Evolutionary conservation across 2,329 filamentous ascomycete species (phyloP), one percentile per base, ranked within the genome.

Genomic region (Penicillium sp.): DNA sequence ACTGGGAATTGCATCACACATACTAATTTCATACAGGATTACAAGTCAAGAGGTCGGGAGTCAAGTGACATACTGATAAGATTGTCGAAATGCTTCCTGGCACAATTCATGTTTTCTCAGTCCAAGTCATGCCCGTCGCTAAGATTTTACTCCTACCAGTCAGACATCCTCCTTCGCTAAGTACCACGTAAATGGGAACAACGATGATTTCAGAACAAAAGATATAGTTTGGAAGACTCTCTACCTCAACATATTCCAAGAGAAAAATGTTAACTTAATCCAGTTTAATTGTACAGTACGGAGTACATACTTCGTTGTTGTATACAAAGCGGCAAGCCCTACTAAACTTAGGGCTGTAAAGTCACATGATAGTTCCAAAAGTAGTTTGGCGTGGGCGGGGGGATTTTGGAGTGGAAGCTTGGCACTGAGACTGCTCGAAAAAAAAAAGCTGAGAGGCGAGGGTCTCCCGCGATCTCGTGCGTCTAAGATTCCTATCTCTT

Each of bases 381-480:
- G 27, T 0, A 40, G 62, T 22, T 49, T 73, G 72, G 71, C 44
- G 55, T 40, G 16, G 55, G 66, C 64, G 65, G 66, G 64, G 66
- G 62, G 60, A 60, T 62, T 63, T 62, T 63, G 62, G 63, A 63
- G 56, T 56, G 59, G 24, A 60, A 65, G 65, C 71, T 72, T 72
- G 70, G 68, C 66, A 62, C 64, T 63, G 56, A 56, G 57, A 66
- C 64, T 46, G 51, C 57, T 62, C 19, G 53, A 66, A 71, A 72
- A 71, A 70, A 70, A 70, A 72, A 70, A 69, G 66, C 69, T 53
- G 60, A 56, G 63, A 52, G 50, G 60, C 47, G 56, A 47, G 31
- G 49, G 35, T 22, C 59, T 54, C 22, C 56, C 59, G 49, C n/a
- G 60, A 62, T 54, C 33, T 60, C 50, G 60, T 60, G 65, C 62